Evolutionary conservation across 1,139 yeast species (phyloP).

Genomic region (Saccharomyces hybrid): DNA sequence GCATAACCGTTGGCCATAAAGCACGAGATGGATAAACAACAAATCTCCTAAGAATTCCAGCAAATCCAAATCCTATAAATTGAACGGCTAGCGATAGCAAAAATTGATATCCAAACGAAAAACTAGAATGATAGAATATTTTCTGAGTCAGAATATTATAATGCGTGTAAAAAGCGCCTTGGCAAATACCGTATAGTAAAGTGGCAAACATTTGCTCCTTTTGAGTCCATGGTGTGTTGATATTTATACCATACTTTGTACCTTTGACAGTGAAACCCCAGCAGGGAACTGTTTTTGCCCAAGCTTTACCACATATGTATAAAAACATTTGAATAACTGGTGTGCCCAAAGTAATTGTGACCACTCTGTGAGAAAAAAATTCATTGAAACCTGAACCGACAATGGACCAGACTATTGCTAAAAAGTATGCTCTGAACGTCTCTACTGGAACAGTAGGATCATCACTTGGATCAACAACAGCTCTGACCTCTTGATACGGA

Average conservation of each 20-base stretch:
- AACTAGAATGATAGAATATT: slow-evolving; percentile 37
- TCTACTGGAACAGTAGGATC: slow-evolving; percentile 45
- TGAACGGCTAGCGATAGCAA: slow-evolving; percentile 47
- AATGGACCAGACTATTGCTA: slow-evolving; percentile 50
- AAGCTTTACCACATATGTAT: slow-evolving; percentile 46
- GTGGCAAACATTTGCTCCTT: slow-evolving; percentile 66
- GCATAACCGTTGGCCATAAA: slow-evolving; percentile 51
- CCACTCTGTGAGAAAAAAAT: slow-evolving; percentile 50
- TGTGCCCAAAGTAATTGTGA: slow-evolving; percentile 40
- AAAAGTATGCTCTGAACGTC: slow-evolving; percentile 48
- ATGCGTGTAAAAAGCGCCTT: slow-evolving; percentile 38
- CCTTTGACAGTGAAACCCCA: slow-evolving; percentile 39
- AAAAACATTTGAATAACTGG: slow-evolving; percentile 50
- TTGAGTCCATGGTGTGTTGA: slow-evolving; percentile 54
- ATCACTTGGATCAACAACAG: slow-evolving; percentile 47
- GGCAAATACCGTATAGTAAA: slow-evolving; percentile 38
- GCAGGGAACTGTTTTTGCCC: slow-evolving; percentile 39
- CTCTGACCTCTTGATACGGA: slow-evolving; percentile 58
- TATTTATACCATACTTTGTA: slow-evolving; percentile 37
- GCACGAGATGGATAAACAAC: slow-evolving; percentile 49
- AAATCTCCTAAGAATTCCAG: slow-evolving; percentile 51
- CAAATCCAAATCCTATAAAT: slow-evolving; percentile 55
- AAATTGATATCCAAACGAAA: slow-evolving; percentile 44
- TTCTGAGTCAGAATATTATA: slow-evolving; percentile 42
- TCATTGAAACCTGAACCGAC: slow-evolving; percentile 51